Conservation (phyloP, 306 rosid species). For the Amphicarpaea edgeworthii region DNA sequence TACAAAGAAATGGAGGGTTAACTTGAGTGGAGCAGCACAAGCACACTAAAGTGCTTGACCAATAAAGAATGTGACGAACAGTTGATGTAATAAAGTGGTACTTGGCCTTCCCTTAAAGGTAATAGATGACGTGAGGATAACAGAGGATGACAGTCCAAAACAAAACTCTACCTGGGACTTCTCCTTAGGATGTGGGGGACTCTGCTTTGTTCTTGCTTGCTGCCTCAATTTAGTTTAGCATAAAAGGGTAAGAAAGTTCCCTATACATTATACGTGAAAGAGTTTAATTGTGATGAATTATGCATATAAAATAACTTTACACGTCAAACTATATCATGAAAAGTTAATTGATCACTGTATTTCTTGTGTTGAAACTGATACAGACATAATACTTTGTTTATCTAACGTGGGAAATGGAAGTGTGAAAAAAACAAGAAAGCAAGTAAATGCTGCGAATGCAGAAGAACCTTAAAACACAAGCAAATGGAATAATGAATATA, state of each 20-base stretch:
- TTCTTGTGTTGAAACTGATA: too few species aligned
- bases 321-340: too few species aligned
- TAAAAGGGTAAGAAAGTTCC: not conserved
- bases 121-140: slow-evolving; percentile 59
- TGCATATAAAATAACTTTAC: too few species aligned
- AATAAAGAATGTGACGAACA: slow-evolving; percentile 23
- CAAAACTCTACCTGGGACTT: not conserved
- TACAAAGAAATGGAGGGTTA: too few species aligned
- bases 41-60: slow-evolving; percentile 1
- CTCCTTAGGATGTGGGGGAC: slow-evolving; percentile 59
- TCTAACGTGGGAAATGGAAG: slow-evolving; percentile 53
- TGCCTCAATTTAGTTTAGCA: not conserved
- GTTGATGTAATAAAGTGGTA: slow-evolving; percentile 43
- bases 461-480: slow-evolving; percentile 66
- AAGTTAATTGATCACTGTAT: too few species aligned
- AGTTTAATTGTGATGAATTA: too few species aligned
- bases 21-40: not conserved
- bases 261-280: too few species aligned
- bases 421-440: slow-evolving; percentile 33
- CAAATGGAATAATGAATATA: slow-evolving; percentile 41
- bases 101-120: not conserved
- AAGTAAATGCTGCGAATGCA: slow-evolving; percentile 47
- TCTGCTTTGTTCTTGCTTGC: too few species aligned
- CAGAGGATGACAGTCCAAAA: slow-evolving; percentile 26
- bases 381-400: not conserved